Evolutionary conservation across 305 asterid species (phyloP).

Genomic region (Fraxinus baroniana): DNA sequence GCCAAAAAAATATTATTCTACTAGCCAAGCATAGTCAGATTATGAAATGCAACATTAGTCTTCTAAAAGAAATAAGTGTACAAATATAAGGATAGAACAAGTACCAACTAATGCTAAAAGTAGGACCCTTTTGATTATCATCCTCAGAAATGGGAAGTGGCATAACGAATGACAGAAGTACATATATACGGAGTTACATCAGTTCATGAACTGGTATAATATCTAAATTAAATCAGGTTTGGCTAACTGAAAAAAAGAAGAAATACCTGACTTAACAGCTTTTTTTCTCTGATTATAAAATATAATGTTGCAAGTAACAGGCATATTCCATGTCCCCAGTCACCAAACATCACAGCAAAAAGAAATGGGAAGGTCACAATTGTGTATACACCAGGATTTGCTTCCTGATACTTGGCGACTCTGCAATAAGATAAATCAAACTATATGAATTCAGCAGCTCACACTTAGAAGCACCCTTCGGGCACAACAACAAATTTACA

Average conservation of each 20-base stretch:
- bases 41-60: neutral
- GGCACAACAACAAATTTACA: neutral
- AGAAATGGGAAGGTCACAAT: constrained; percentile 93
- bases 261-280: constrained; percentile 72
- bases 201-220: neutral
- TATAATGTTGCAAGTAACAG: constrained; percentile 67
- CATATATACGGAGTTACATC: neutral
- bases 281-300: constrained; percentile 65
- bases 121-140: neutral
- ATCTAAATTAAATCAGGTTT: neutral
- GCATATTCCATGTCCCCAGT: constrained; percentile 99
- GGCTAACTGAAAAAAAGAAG: neutral
- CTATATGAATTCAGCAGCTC: neutral
- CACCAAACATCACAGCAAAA: constrained; percentile 97
- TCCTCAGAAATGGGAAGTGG: neutral
- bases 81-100: neutral
- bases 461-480: neutral
- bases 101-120: neutral
- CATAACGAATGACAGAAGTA: neutral
- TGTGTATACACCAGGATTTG: constrained; percentile 92
- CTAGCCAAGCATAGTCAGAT: neutral
- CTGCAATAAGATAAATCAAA: constrained; percentile 44
- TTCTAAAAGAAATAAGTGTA: neutral
- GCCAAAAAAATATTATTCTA: constrained; percentile 8
- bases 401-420: constrained; percentile 96